Conservation (phyloP, 108 stramenopile genomes). For the Mediolabrus comicus region DNA sequence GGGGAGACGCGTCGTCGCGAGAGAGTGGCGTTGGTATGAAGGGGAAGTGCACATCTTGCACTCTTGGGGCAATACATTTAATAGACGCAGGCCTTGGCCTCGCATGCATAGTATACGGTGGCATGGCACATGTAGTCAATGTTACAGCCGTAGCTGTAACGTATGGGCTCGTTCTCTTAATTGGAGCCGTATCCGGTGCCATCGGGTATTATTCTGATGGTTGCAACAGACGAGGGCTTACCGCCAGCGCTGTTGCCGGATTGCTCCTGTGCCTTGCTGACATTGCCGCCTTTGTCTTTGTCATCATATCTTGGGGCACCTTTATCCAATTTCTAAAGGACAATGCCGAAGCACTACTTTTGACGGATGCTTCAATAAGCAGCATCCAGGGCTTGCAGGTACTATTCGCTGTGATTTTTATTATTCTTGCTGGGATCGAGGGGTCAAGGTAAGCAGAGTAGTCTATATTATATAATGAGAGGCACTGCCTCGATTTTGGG, state of each 20-base stretch:
- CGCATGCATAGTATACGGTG: slow-evolving; percentile 21
- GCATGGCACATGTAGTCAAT: slow-evolving; percentile 12
- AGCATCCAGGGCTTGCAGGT: slow-evolving; percentile 17
- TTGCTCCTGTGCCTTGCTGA: slow-evolving; percentile 9
- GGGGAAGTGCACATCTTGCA: slow-evolving; percentile 1
- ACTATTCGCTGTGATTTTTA: slow-evolving; percentile 12
- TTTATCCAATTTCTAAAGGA: slow-evolving; percentile 24
- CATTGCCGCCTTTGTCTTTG: slow-evolving; percentile 19
- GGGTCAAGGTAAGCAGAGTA: slow-evolving; percentile 28
- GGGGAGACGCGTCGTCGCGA: neutral
- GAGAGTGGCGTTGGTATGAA: neutral
- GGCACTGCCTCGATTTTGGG: too few relatives aligned
- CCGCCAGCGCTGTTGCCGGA: slow-evolving; percentile 15
- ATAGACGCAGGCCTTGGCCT: slow-evolving; percentile 23
- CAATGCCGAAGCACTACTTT: slow-evolving; percentile 11
- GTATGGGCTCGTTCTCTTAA: slow-evolving; percentile 22
- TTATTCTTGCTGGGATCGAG: slow-evolving; percentile 23
- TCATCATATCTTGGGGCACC: slow-evolving; percentile 20
- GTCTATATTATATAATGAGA: too few relatives aligned
- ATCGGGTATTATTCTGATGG: slow-evolving; percentile 31
- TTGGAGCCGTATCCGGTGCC: slow-evolving; percentile 20
- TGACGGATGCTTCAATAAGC: slow-evolving; percentile 5
- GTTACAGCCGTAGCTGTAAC: slow-evolving; percentile 14
- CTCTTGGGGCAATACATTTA: slow-evolving; percentile 15
- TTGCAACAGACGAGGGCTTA: slow-evolving; percentile 21